Conservation (phyloP, 2,329 filamentous ascomycete genomes). For the Macrophomina pseudophaseolina region DNA sequence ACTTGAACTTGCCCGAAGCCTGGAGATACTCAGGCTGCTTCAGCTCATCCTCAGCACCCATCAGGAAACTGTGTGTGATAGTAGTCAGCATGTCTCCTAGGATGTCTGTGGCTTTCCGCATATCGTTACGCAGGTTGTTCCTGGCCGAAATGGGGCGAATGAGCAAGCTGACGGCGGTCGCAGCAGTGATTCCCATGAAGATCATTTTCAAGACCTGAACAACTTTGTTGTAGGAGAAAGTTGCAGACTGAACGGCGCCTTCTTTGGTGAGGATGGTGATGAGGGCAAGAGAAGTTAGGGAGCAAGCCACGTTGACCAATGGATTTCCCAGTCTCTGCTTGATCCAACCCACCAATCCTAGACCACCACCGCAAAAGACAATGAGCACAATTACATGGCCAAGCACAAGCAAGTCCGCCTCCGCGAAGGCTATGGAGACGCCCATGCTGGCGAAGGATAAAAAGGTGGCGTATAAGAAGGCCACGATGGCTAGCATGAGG, state of each 20-base stretch:
- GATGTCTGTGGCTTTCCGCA: conserved; percentile 74
- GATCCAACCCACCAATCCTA: conserved; percentile 87
- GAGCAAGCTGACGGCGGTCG: conserved; percentile 62
- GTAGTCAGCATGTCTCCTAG: conserved; percentile 81
- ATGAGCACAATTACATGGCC: conserved; percentile 81
- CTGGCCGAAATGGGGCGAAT: conserved; percentile 81
- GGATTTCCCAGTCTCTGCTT: conserved; percentile 81
- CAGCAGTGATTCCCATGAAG: conserved; percentile 63
- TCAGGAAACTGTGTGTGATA: conserved; percentile 83
- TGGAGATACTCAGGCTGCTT: conserved; percentile 68
- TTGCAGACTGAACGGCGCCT: conserved; percentile 80
- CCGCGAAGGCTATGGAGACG: conserved; percentile 79
- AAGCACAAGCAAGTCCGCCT: conserved; percentile 68
- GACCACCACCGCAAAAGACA: conserved; percentile 81
- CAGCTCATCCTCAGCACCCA: conserved; percentile 79
- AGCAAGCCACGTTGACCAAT: conserved; percentile 82
- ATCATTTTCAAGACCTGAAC: conserved; percentile 63
- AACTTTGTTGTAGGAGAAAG: conserved; percentile 85
- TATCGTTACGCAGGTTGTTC: conserved; percentile 71
- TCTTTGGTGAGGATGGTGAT: conserved; percentile 93
- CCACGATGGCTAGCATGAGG: conserved; percentile 73
- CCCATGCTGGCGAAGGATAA: conserved; percentile 86
- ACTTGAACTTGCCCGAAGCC: conserved; percentile 67
- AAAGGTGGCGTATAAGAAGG: conserved; percentile 77
- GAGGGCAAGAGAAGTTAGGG: conserved; percentile 83